phyloP scores from a whole-genome alignment of 192 early-diverging fungal genomes.

The Rhizophagus clarus region DNA sequence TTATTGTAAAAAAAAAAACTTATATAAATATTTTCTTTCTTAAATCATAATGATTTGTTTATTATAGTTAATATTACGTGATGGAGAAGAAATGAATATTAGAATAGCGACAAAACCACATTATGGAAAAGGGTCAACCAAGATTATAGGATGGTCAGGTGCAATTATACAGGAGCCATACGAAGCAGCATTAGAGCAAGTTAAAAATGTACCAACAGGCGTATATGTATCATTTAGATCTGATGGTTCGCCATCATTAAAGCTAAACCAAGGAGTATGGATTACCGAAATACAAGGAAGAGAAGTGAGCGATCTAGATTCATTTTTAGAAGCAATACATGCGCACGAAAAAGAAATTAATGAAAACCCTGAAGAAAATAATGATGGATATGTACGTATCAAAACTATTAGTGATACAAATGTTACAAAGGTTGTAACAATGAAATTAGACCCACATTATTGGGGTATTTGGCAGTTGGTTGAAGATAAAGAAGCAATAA shows the following conservation, averaged over 20 bases:
- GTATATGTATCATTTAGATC: constrained; percentile 64
- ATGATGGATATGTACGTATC: constrained; percentile 53
- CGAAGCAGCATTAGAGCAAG: constrained; percentile 69
- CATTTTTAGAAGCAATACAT: constrained; percentile 62
- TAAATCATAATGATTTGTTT: neutral
- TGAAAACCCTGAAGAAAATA: constrained; percentile 45
- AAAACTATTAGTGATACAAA: constrained; percentile 57
- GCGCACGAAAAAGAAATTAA: constrained; percentile 48
- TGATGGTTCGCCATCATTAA: constrained; percentile 67
- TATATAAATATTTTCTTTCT: too few species aligned
- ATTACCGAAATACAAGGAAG: constrained; percentile 71
- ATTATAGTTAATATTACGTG: constrained; percentile 63
- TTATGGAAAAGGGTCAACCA: constrained; percentile 57
- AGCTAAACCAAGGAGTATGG: constrained; percentile 66
- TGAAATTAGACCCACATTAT: constrained; percentile 76
- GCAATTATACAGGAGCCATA: constrained; percentile 77
- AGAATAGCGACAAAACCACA: constrained; percentile 63
- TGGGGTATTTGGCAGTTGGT: constrained; percentile 73
- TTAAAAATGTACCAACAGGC: constrained; percentile 60
- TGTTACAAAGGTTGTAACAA: constrained; percentile 64
- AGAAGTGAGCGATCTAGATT: constrained; percentile 59
- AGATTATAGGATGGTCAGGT: constrained; percentile 86
- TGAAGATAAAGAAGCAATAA: constrained; percentile 44
- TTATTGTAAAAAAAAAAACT: neutral
- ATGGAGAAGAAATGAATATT: constrained; percentile 68